A percentile compares a stretch with the other conserved stretches of the same genome.
phyloP scores from a whole-genome alignment of 352 stramenopile genomes.

The Phytopythium delawarense region DNA sequence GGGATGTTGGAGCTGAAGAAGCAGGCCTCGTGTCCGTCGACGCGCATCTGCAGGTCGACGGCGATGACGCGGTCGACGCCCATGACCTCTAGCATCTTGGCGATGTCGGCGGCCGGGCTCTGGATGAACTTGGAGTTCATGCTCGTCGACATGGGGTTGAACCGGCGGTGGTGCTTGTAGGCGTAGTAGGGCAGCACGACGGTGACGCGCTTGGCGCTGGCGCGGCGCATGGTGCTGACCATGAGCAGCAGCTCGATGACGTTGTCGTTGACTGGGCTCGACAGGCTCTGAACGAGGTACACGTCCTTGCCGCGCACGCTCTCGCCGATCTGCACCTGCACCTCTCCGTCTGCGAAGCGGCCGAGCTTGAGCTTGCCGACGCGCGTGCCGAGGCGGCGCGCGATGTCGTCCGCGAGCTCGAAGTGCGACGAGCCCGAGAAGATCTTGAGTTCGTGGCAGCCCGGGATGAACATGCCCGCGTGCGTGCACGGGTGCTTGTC shows the following conservation, averaged over 20 bases:
- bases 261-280: constrained; percentile 92
- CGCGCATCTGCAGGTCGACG: constrained; percentile 90
- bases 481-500: constrained; percentile 90
- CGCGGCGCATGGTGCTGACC: constrained; percentile 91
- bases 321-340: constrained; percentile 91
- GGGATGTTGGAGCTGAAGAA: constrained; percentile 91
- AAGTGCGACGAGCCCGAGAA: constrained; percentile 91
- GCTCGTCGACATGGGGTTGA: constrained; percentile 80
- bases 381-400: constrained; percentile 77
- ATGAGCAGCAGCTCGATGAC: constrained; percentile 95
- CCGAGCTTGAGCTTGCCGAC: constrained; percentile 87
- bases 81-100: constrained; percentile 94
- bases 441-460: constrained; percentile 92
- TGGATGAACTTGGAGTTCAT: constrained; percentile 92
- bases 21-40: constrained; percentile 84
- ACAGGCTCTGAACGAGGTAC: constrained; percentile 92
- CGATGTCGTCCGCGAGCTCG: constrained; percentile 89
- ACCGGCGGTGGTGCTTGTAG: constrained; percentile 91
- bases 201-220: constrained; percentile 92
- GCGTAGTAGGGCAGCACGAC: constrained; percentile 93
- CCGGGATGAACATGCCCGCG: constrained; percentile 89
- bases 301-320: constrained; percentile 92
- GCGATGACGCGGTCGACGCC: constrained; percentile 92
- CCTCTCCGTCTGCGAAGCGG: constrained; percentile 91
- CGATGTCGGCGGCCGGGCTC: constrained; percentile 82